Conservation (phyloP, 495 filamentous ascomycete genomes). For the Extremus antarcticus region DNA sequence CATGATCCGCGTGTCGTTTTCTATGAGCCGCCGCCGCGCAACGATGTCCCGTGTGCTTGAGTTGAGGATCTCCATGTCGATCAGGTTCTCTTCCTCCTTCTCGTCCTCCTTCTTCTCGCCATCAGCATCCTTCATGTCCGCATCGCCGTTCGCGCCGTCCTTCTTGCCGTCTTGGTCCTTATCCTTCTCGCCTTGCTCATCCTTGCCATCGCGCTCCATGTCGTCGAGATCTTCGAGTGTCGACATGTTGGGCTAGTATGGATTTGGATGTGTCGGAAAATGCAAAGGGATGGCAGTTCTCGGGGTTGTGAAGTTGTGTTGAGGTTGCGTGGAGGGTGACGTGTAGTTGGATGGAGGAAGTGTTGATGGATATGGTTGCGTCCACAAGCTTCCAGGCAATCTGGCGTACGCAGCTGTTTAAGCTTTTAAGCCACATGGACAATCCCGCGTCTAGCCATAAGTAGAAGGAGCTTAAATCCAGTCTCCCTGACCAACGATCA, state of each 20-base stretch:
- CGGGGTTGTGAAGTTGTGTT: neutral
- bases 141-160: conserved; percentile 54
- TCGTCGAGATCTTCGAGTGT: conserved; percentile 78
- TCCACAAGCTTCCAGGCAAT: no score
- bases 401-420: neutral
- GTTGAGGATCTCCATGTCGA: conserved; percentile 83
- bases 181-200: conserved; percentile 11
- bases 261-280: no score
- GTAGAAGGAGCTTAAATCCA: no score
- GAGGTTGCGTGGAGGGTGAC: neutral
- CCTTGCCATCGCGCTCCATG: conserved; percentile 63
- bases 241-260: conserved; percentile 62
- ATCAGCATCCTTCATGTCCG: conserved; percentile 80
- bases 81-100: conserved; percentile 49
- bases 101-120: conserved; percentile 51
- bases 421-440: neutral
- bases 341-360: neutral
- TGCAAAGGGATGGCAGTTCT: no score
- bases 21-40: conserved; percentile 73
- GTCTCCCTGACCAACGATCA: no score
- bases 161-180: conserved; percentile 27
- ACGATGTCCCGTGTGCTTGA: conserved; percentile 88
- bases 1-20: conserved; percentile 98
- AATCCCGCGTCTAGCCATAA: no score
- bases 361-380: neutral